These are phyloP conservation scores for Quercus mongolica DNA, from an alignment of 306 rosid genomes.

Conservation along the genomic window DNA sequence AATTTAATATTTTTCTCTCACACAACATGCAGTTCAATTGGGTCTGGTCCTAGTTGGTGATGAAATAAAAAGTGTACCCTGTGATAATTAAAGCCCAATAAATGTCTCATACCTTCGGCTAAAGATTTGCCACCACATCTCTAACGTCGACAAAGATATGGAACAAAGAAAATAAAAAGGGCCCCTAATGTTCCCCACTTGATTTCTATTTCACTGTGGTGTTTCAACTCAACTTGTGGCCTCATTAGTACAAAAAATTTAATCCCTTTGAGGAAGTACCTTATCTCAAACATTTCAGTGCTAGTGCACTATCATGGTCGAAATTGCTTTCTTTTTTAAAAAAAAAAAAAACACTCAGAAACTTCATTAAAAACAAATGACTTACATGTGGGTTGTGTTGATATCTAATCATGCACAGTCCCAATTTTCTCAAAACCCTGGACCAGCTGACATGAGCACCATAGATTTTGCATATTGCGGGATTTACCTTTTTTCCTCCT, in stretches of 20 bases:
- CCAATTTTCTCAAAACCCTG: background rate
- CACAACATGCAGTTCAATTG: no score
- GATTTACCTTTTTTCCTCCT: constrained; percentile 20
- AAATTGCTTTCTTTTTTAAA: background rate
- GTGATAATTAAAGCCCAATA: no score
- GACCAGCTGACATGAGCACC: constrained; percentile 32
- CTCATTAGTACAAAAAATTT: background rate
- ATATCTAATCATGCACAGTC: background rate
- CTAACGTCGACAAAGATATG: background rate
- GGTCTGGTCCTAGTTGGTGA: background rate
- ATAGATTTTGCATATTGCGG: constrained; percentile 23
- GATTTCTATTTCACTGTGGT: background rate
- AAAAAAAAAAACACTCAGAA: background rate
- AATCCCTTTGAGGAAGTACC: background rate
- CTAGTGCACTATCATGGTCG: background rate
- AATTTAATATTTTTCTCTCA: background rate
- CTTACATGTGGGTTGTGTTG: constrained; percentile 4
- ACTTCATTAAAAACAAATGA: background rate
- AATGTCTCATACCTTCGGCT: no score
- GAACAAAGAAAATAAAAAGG: background rate
- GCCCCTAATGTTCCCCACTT: background rate
- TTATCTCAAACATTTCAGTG: background rate
- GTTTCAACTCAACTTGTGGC: background rate
- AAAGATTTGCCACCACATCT: background rate
- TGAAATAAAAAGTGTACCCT: no score